Evolutionary conservation across 2,329 filamentous ascomycete species (phyloP), one percentile per base, ranked within the genome.

Genomic region (Lachnum nothofagi): DNA sequence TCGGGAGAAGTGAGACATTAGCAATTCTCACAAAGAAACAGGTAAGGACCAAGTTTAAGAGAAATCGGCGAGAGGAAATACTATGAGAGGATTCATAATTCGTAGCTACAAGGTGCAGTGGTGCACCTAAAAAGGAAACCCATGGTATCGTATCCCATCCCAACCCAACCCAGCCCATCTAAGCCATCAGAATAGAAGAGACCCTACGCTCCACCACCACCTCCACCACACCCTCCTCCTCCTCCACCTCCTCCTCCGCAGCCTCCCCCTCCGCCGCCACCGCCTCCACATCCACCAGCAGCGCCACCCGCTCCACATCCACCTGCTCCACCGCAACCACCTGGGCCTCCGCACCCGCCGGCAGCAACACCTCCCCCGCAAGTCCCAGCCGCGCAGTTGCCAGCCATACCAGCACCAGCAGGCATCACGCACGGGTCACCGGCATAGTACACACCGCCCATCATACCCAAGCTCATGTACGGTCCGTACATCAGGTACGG

Each of bases 401-500:
- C 75, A 27, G 66, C 66, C 6, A 56, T 63, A 0, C 72, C 73
- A 2, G 54, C 51, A 0, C 69, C 69, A 2, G 55, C 49, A 10
- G 58, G 47, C 52, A 67, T 65, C 5, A 60, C 55, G 4, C 67
- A 67, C 0, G 75, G 73, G 44, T 71, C 67, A 5, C 67, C 69
- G 2, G 67, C 72, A 42, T 70, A 72, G 55, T 79, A 79, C 39
- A 75, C 57, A 2, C 65, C 71, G 0, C 68, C 52, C 29, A 55
- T 69, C 50, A 72, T 69, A 55, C 70, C 72, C 6, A 60, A 47
- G 0, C 73, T 68, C 51, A 72, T 66, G 27, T 65, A 77, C 0
- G 76, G 75, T 0, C 69, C 70, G 49, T 76, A 75, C 63, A 75
- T 70, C 49, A 70, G 65, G 52, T 77, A 79, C 0, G 68, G 64